phyloP scores from a whole-genome alignment of 345 rosid species.

The Ailanthus altissimus region DNA sequence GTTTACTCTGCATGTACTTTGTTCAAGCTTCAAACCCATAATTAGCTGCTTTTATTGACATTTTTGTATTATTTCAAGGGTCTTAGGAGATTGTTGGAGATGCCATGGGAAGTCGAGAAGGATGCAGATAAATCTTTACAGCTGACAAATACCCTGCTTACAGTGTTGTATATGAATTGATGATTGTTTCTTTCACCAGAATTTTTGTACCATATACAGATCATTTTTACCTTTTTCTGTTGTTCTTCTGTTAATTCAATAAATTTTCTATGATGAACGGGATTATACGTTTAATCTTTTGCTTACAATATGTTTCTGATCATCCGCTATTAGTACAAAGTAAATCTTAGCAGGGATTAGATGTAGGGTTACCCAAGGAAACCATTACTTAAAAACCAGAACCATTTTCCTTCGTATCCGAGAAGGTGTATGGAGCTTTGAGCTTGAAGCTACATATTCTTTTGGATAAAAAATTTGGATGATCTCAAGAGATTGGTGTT shows the following conservation, averaged over 20 bases:
- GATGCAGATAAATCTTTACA: not conserved
- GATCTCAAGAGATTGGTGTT: too few relatives aligned
- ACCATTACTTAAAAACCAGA: too few relatives aligned
- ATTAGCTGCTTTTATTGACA: not conserved
- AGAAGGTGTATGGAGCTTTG: too few relatives aligned
- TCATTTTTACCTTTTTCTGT: not conserved
- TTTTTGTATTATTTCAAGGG: not conserved
- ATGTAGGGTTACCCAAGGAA: too few relatives aligned
- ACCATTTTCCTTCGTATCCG: too few relatives aligned
- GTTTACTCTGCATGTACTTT: not conserved
- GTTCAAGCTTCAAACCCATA: conserved; percentile 1
- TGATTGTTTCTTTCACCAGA: conserved; percentile 11
- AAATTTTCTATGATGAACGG: not conserved
- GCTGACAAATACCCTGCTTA: conserved; percentile 4
- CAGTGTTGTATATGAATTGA: not conserved
- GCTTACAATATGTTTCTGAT: not conserved
- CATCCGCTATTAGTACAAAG: not conserved
- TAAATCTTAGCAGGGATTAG: too few relatives aligned
- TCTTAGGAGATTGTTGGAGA: not conserved
- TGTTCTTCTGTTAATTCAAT: not conserved
- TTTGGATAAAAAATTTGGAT: too few relatives aligned
- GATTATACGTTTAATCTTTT: not conserved
- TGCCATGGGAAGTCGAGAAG: not conserved
- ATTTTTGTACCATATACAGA: conserved; percentile 11
- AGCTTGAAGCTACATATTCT: too few relatives aligned